Percentiles rank a stretch among this genome's conserved stretches.
These are phyloP conservation scores for Fusarium anguioides DNA, from an alignment of 2,329 filamentous ascomycete genomes.

Conservation along the genomic window DNA sequence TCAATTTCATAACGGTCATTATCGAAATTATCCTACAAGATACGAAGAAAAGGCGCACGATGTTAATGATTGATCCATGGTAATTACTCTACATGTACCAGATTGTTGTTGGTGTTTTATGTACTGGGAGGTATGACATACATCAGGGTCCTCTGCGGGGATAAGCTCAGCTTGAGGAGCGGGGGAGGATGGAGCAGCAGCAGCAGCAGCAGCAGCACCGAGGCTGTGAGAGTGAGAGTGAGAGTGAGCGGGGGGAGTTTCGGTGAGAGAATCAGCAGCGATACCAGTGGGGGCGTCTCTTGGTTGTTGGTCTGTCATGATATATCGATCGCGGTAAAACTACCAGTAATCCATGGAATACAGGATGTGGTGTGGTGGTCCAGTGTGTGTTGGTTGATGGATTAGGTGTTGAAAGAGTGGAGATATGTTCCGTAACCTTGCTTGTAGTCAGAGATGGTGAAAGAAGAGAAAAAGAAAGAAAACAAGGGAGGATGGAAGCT, in stretches of 20 bases:
- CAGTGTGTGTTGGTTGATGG: conserved; percentile 7
- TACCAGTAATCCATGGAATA: conserved; percentile 1
- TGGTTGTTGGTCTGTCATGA: conserved; percentile 23
- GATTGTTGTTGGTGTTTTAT: background rate
- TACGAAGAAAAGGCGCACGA: background rate
- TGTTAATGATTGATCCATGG: conserved; percentile 9
- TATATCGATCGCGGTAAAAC: conserved; percentile 21
- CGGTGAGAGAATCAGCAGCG: background rate
- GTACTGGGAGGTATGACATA: conserved; percentile 14
- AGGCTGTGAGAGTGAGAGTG: too few relatives aligned
- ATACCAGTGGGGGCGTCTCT: conserved; percentile 19
- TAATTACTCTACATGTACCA: conserved; percentile 1
- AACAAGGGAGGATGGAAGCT: background rate
- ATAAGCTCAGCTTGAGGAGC: conserved; percentile 35
- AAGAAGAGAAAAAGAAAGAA: background rate
- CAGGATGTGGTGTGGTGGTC: background rate
- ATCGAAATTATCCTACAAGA: conserved; percentile 12
- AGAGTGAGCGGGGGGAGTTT: background rate
- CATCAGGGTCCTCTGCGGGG: conserved; percentile 36
- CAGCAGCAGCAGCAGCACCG: too few relatives aligned
- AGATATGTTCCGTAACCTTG: background rate
- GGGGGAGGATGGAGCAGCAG: conserved; percentile 12
- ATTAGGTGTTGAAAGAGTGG: conserved; percentile 2
- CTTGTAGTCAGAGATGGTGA: background rate
- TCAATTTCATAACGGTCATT: conserved; percentile 35